These are phyloP conservation scores for Oryza longistaminata DNA, from an alignment of 176 grass and related monocot genomes.

Conservation along the genomic window DNA sequence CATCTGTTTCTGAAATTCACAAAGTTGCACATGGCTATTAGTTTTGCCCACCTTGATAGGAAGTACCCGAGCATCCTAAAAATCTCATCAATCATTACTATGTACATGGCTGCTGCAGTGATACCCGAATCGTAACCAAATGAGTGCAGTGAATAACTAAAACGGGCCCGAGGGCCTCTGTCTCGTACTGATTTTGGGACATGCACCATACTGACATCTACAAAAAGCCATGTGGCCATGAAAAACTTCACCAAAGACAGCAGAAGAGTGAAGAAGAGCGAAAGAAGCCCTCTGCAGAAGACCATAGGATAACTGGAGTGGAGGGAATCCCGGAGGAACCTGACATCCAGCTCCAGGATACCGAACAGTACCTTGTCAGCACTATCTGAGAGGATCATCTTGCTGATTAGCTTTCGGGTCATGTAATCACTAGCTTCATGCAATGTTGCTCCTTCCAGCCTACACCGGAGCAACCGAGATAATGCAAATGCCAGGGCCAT, in stretches of 20 bases:
- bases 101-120: too few relatives aligned
- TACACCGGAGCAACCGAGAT: not conserved
- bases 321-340: slow-evolving; percentile 16
- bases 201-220: not conserved
- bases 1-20: too few relatives aligned
- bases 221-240: not conserved
- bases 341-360: not conserved
- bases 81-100: too few relatives aligned
- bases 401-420: slow-evolving; percentile 8
- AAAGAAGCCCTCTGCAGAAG: not conserved
- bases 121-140: too few relatives aligned
- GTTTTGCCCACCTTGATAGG: too few relatives aligned
- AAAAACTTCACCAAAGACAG: not conserved
- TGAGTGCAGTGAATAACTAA: too few relatives aligned
- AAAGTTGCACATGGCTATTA: too few relatives aligned
- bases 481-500: slow-evolving; percentile 4
- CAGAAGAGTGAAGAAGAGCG: not conserved
- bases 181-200: too few relatives aligned
- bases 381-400: not conserved
- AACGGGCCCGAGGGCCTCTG: too few relatives aligned
- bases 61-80: too few relatives aligned
- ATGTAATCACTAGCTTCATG: accelerated
- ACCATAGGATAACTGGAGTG: slow-evolving; percentile 29
- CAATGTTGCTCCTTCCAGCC: not conserved
- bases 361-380: not conserved